phyloP scores from a whole-genome alignment of 1,139 yeast genomes.

The Scheffersomyces titani region DNA sequence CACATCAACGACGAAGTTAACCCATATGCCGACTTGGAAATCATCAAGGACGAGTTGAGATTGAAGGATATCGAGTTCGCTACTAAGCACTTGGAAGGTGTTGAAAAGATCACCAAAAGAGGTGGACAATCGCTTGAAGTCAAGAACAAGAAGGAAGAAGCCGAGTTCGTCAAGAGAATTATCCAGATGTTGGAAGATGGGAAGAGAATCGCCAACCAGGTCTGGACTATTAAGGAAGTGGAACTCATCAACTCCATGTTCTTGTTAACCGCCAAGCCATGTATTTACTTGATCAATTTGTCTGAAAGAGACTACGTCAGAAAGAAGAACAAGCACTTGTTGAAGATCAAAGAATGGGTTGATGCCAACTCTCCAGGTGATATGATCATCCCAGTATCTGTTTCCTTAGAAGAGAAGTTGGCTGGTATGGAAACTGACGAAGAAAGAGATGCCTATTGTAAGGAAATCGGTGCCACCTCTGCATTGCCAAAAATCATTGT shows the following conservation, averaged over 20 bases:
- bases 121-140: conserved; percentile 97
- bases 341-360: conserved; percentile 95
- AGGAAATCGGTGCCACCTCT: conserved; percentile 79
- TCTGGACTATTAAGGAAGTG: conserved; percentile 88
- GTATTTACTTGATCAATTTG: conserved; percentile 90
- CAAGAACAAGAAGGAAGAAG: conserved; percentile 92
- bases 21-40: conserved; percentile 93
- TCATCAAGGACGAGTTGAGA: conserved; percentile 88
- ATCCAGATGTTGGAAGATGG: conserved; percentile 78
- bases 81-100: conserved; percentile 82
- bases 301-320: conserved; percentile 93
- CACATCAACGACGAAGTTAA: conserved; percentile 98
- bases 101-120: conserved; percentile 83
- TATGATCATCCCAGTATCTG: conserved; percentile 89
- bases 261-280: conserved; percentile 92
- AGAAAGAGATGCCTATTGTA: conserved; percentile 89
- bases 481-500: conserved; percentile 87
- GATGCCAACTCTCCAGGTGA: conserved; percentile 94
- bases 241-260: conserved; percentile 86
- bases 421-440: conserved; percentile 87
- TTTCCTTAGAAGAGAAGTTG: conserved; percentile 88
- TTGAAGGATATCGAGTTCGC: conserved; percentile 97
- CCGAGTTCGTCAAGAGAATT: conserved; percentile 74
- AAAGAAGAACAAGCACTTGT: conserved; percentile 95
- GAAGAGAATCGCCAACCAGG: conserved; percentile 87